These are phyloP conservation scores for Penicillium argentinense DNA, from an alignment of 495 filamentous ascomycete species.

Conservation along the genomic window DNA sequence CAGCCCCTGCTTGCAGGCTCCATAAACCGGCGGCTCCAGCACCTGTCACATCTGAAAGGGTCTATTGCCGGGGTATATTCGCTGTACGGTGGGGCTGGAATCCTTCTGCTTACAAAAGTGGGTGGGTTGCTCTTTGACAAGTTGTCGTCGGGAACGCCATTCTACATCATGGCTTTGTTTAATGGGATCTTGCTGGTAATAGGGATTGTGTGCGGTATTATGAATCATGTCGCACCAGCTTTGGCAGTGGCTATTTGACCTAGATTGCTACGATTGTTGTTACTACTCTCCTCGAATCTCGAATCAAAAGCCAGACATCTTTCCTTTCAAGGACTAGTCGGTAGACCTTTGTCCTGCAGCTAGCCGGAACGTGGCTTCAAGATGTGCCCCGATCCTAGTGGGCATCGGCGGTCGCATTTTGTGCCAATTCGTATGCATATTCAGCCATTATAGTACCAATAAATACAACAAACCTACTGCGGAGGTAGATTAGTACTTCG, in stretches of 20 bases:
- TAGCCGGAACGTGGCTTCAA: too few relatives aligned
- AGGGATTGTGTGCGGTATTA: constrained; percentile 43
- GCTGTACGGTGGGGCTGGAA: constrained; percentile 86
- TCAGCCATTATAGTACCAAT: too few relatives aligned
- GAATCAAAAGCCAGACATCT: too few relatives aligned
- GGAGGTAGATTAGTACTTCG: too few relatives aligned
- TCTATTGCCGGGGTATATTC: constrained; percentile 93
- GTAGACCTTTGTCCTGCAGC: too few relatives aligned
- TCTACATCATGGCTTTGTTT: constrained; percentile 88
- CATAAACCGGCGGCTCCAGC: constrained; percentile 24
- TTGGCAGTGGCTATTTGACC: constrained; percentile 10
- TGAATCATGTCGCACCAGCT: constrained; percentile 23
- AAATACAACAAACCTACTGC: too few relatives aligned
- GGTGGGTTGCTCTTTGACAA: constrained; percentile 84
- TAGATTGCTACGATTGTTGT: too few relatives aligned
- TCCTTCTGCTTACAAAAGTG: constrained; percentile 85
- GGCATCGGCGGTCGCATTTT: too few relatives aligned
- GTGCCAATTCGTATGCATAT: too few relatives aligned
- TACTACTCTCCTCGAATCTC: too few relatives aligned
- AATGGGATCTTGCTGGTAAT: constrained; percentile 69
- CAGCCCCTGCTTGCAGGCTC: constrained; percentile 32
- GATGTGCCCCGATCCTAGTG: too few relatives aligned
- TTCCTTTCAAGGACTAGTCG: too few relatives aligned
- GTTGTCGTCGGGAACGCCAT: constrained; percentile 70
- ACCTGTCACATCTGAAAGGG: constrained; percentile 69